Percentiles rank a stretch among this genome's conserved stretches.
Conservation (phyloP, 2,329 filamentous ascomycete species). For the Paraconiothyrium brasiliense region DNA sequence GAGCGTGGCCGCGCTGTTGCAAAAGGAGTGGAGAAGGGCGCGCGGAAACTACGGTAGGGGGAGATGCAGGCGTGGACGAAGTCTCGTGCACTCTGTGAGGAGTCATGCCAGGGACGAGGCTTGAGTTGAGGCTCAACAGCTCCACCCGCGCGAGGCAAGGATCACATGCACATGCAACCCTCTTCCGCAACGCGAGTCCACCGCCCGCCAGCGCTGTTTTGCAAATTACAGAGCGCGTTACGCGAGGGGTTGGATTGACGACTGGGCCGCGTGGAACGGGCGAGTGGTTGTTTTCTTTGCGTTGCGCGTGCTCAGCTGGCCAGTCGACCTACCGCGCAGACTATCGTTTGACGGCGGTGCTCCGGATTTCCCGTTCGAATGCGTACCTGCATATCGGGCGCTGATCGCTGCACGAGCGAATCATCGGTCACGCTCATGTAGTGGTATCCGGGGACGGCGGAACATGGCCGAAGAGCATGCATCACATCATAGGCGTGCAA, state of each 20-base stretch:
- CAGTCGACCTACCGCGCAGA: background rate
- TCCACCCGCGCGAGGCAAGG: background rate
- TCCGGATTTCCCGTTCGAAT: constrained; percentile 5
- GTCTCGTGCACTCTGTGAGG: background rate
- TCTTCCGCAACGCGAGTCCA: constrained; percentile 14
- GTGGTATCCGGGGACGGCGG: background rate
- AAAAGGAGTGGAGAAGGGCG: background rate
- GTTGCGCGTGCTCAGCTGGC: too few relatives aligned
- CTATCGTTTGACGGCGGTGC: background rate
- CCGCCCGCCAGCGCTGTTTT: background rate
- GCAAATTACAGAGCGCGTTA: background rate
- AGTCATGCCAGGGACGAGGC: background rate
- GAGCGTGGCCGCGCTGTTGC: background rate
- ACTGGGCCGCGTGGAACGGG: too few relatives aligned
- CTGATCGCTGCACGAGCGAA: constrained; percentile 10
- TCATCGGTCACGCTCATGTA: constrained; percentile 13
- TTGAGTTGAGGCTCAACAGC: constrained; percentile 2
- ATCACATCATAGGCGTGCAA: too few relatives aligned
- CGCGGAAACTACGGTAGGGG: background rate
- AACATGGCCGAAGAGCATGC: background rate
- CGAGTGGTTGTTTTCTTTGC: too few relatives aligned
- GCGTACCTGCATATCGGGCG: constrained; percentile 14
- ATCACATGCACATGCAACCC: constrained; percentile 16
- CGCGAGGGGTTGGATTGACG: background rate
- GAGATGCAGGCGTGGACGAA: background rate